Evolutionary conservation across 1,139 yeast genomes (phyloP), one percentile per base, ranked within the genome.

Genomic region (Saccharomyces pastorianus): DNA sequence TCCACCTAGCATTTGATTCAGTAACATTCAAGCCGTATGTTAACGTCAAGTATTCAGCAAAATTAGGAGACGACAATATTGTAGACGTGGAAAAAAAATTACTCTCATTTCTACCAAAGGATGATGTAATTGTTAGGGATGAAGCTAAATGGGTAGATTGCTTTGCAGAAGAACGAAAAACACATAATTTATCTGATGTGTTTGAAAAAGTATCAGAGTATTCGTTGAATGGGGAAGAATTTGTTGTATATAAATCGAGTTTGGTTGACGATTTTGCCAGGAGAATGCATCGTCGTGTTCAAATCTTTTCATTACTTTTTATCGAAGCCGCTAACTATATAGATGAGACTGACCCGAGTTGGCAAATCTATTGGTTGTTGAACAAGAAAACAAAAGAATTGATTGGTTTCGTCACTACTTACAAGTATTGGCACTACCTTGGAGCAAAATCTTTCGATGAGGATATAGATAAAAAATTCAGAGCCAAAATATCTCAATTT

Each of bases 271-370:
- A 64, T 1, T 82, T 84, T 1, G 64, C 75, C 46, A 82, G 55
- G 50, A 56, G 79, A 58, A 70, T 90, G 51, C 89, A 85, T 62
- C 74, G 77, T 54, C 73, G 98, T 58, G 76, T 90, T 60, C 96
- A 89, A 64, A 81, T 91, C 2, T 79, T 93, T 62, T 88, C 88
- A 25, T 73, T 91, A 49, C 73, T 93, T 25, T 90, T 85, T 72
- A 93, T 93, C 63, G 99, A 93, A 69, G 98, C 96, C 0, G 99
- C 97, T 0, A 84, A 95, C 1, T 88, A 81, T 64, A 89, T 95
- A 58, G 97, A 91, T 65, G 76, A 77, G 44, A 71, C 72, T 1
- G 98, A 93, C 68, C 78, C 79, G 17, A 76, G 81, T 27, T 93
- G 99, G 99, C 78, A 81, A 63, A 58, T 81, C 26, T 77, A 73